Percentiles rank a stretch among this genome's conserved stretches.
Conservation (phyloP, 2,329 filamentous ascomycete genomes). For the Trichophyton mentagrophytes region DNA sequence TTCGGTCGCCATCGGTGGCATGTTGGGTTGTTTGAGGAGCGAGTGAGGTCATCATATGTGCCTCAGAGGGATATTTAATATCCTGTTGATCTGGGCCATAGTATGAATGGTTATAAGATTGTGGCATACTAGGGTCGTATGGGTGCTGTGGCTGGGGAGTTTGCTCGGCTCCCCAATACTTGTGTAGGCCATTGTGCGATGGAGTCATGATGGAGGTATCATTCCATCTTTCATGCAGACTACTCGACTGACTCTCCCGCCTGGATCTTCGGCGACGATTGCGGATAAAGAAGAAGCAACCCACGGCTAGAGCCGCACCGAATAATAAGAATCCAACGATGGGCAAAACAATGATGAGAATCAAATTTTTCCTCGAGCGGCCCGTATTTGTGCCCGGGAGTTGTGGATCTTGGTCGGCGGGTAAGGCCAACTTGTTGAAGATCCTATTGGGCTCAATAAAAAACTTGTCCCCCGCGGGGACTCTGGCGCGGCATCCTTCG, state of each 20-base stretch:
- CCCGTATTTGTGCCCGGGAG: constrained; percentile 15
- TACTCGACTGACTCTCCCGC: constrained; percentile 16
- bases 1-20: constrained; percentile 4
- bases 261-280: constrained; percentile 28
- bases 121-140: not conserved
- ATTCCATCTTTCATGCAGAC: constrained; percentile 26
- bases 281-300: constrained; percentile 33
- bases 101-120: constrained; percentile 1
- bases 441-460: constrained; percentile 29
- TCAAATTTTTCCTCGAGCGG: constrained; percentile 17
- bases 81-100: constrained; percentile 5
- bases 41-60: constrained; percentile 9
- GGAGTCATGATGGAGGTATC: constrained; percentile 23
- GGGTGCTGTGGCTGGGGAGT: not conserved
- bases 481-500: constrained; percentile 33
- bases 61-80: constrained; percentile 12
- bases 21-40: constrained; percentile 5
- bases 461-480: constrained; percentile 25
- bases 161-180: constrained; percentile 16
- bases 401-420: constrained; percentile 19
- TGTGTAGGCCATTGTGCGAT: constrained; percentile 12
- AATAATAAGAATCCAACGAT: constrained; percentile 32
- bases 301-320: constrained; percentile 20
- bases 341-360: constrained; percentile 32
- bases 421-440: constrained; percentile 30